Percentiles rank a stretch among this genome's conserved stretches.
These are phyloP conservation scores for Fraxinus angustifolia DNA, from an alignment of 305 asterid species.

Conservation along the genomic window DNA sequence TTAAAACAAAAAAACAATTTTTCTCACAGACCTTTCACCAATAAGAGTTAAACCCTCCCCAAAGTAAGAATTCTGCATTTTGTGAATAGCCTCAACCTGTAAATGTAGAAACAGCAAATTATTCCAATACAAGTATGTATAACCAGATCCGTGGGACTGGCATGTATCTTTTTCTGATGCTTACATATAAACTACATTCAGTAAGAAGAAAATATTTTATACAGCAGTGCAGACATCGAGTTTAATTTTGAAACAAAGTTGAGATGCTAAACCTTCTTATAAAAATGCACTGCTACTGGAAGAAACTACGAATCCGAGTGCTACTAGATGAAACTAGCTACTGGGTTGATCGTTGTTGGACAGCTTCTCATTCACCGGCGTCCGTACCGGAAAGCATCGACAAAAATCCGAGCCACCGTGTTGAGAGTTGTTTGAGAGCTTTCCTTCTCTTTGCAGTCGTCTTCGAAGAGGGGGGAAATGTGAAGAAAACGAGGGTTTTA, in stretches of 20 bases:
- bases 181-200: neutral
- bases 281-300: no score
- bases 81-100: conserved; percentile 54
- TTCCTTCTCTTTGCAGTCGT: no score
- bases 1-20: neutral
- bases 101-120: conserved; percentile 15
- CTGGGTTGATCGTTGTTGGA: no score
- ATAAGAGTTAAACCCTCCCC: conserved; percentile 82
- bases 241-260: neutral
- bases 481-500: no score
- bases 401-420: no score
- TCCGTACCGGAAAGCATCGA: no score
- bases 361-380: no score
- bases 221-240: neutral
- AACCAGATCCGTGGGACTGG: neutral
- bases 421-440: no score
- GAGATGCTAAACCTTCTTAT: neutral
- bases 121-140: conserved; percentile 13
- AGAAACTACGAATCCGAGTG: no score
- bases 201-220: neutral
- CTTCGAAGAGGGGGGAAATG: no score
- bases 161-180: conserved; percentile 11
- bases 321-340: no score
- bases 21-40: conserved; percentile 51
- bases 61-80: conserved; percentile 45